These are phyloP conservation scores for Russula sp. DNA, from an alignment of 768 basidiomycete genomes.

Conservation along the genomic window DNA sequence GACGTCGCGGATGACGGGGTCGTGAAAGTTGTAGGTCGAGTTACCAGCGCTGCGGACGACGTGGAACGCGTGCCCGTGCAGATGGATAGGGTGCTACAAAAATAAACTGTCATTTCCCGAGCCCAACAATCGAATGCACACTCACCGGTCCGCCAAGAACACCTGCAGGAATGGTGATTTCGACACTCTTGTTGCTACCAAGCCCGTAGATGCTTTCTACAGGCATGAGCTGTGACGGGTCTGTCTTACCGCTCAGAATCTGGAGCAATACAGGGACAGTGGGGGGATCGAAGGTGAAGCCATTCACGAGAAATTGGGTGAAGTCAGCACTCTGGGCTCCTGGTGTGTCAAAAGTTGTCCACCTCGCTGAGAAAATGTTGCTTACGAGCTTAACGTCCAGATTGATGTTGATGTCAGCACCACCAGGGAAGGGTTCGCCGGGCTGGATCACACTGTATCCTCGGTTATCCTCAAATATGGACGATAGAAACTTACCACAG, in stretches of 20 bases:
- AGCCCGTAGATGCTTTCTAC: conserved; percentile 41
- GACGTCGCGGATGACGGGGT: conserved; percentile 44
- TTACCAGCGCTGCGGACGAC: conserved; percentile 19
- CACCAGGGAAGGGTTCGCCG: neutral
- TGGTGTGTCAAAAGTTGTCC: neutral
- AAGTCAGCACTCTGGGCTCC: neutral
- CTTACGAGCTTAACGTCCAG: neutral
- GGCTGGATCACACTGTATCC: neutral
- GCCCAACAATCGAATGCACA: neutral
- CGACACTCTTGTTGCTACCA: conserved; percentile 42
- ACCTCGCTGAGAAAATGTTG: neutral
- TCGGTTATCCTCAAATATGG: neutral
- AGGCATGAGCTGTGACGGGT: conserved; percentile 44
- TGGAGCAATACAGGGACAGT: conserved; percentile 50
- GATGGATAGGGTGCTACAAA: neutral
- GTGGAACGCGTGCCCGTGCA: conserved; percentile 14
- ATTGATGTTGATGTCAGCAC: conserved; percentile 11
- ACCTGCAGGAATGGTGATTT: conserved; percentile 30
- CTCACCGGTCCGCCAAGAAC: neutral
- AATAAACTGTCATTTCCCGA: too few relatives aligned
- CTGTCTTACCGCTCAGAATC: conserved; percentile 46
- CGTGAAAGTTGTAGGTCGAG: conserved; percentile 24
- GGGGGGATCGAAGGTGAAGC: conserved; percentile 35
- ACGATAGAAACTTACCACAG: conserved; percentile 2
- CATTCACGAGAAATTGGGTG: conserved; percentile 33